phyloP scores from a whole-genome alignment of 2,329 filamentous ascomycete species.

The Aspergillus novofumigatus region DNA sequence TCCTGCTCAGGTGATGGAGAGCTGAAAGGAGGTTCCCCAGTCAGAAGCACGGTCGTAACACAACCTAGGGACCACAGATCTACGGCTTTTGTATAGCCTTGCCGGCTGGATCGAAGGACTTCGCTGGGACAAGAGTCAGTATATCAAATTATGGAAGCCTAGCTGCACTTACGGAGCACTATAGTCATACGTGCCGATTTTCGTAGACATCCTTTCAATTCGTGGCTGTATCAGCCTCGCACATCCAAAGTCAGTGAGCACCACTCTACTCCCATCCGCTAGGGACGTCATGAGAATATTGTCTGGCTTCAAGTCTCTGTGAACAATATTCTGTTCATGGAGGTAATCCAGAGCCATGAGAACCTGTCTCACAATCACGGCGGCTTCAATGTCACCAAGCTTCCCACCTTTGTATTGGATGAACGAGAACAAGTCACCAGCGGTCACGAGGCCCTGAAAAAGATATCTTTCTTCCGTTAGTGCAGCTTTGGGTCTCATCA shows the following conservation, averaged over 20 bases:
- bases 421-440: constrained; percentile 59
- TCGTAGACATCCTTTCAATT: constrained; percentile 48
- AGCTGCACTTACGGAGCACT: constrained; percentile 51
- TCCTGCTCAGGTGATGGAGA: constrained; percentile 27
- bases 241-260: constrained; percentile 60
- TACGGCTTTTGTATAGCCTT: constrained; percentile 55
- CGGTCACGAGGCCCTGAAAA: constrained; percentile 57
- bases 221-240: constrained; percentile 37
- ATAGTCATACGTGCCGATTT: constrained; percentile 55
- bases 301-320: constrained; percentile 61
- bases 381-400: constrained; percentile 49
- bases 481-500: not conserved
- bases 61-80: constrained; percentile 62
- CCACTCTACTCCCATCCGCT: constrained; percentile 47
- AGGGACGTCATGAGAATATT: constrained; percentile 59
- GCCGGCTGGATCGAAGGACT: constrained; percentile 13
- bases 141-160: not conserved
- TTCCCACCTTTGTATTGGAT: constrained; percentile 47
- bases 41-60: constrained; percentile 50
- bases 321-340: constrained; percentile 52
- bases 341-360: constrained; percentile 56
- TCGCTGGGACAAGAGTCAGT: constrained; percentile 17
- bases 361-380: constrained; percentile 53
- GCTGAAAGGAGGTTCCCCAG: constrained; percentile 47
- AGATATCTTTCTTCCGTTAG: constrained; percentile 48